Evolutionary conservation across 129 eudicot genomes (phyloP).

Genomic region (Lactuca sativa): DNA sequence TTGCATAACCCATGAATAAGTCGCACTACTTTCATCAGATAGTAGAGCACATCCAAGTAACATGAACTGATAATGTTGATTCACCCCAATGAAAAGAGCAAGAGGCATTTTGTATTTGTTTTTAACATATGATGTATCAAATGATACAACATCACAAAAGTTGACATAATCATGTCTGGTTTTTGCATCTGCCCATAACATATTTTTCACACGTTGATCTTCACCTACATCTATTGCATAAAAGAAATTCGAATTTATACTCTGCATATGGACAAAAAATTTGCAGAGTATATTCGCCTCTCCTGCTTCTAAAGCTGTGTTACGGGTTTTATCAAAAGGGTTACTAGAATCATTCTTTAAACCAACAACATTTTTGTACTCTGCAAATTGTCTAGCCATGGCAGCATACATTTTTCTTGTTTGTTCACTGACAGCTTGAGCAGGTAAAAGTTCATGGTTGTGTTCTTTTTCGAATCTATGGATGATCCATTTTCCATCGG

Average conservation of each 20-base stretch:
- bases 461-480: conserved; percentile 89
- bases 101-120: conserved; percentile 90
- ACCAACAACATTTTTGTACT: conserved; percentile 84
- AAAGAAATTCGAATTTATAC: conserved; percentile 80
- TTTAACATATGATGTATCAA: conserved; percentile 69
- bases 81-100: conserved; percentile 82
- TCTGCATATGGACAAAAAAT: conserved; percentile 73
- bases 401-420: conserved; percentile 94
- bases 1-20: conserved; percentile 77
- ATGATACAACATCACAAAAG: conserved; percentile 77
- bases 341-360: conserved; percentile 55
- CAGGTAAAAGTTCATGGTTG: conserved; percentile 91
- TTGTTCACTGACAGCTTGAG: conserved; percentile 97
- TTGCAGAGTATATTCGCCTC: conserved; percentile 58
- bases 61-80: conserved; percentile 93
- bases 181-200: conserved; percentile 92
- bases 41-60: conserved; percentile 88
- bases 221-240: conserved; percentile 82
- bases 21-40: conserved; percentile 61
- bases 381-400: conserved; percentile 94
- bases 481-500: conserved; percentile 91
- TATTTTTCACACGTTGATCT: conserved; percentile 69
- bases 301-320: conserved; percentile 59
- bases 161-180: conserved; percentile 67
- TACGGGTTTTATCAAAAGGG: conserved; percentile 63